phyloP scores from a whole-genome alignment of 164 flowering plant genomes.

The Nymphaea colorata region DNA sequence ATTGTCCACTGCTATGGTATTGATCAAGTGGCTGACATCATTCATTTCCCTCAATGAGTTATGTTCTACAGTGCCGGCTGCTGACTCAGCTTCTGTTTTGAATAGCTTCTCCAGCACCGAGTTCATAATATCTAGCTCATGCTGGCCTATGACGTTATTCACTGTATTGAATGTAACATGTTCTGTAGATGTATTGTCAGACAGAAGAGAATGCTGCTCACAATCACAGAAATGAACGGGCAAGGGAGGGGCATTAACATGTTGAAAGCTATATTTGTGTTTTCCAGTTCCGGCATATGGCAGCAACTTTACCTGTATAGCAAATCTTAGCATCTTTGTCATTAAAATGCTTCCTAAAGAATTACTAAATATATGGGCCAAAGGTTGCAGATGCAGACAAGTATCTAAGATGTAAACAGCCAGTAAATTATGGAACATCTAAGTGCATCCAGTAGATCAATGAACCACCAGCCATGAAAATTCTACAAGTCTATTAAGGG shows the following conservation, averaged over 20 bases:
- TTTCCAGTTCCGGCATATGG: slow-evolving; percentile 77
- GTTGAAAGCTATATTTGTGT: slow-evolving; percentile 91
- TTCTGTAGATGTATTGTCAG: slow-evolving; percentile 11
- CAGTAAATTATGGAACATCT: too few relatives aligned
- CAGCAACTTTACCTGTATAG: slow-evolving; percentile 50
- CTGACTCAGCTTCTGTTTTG: slow-evolving; percentile 20
- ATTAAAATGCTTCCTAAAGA: slow-evolving; percentile 2
- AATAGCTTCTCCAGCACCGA: slow-evolving; percentile 65
- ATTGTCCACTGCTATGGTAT: slow-evolving; percentile 14
- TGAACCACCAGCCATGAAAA: too few relatives aligned
- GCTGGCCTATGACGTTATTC: slow-evolving; percentile 7
- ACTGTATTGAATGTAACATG: slow-evolving; percentile 9
- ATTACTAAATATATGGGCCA: not conserved
- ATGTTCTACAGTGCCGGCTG: not conserved
- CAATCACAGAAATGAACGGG: slow-evolving; percentile 87
- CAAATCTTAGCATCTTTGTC: not conserved
- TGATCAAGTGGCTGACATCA: slow-evolving; percentile 3
- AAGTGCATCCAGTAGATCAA: too few relatives aligned
- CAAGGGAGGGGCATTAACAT: slow-evolving; percentile 47
- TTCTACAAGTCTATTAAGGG: too few relatives aligned
- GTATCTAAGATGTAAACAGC: too few relatives aligned
- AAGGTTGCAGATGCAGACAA: not conserved
- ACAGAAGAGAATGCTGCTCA: slow-evolving; percentile 51
- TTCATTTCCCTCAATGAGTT: slow-evolving; percentile 7
- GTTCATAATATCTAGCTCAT: slow-evolving; percentile 58